Percentiles rank a stretch among this genome's conserved stretches.
These are phyloP conservation scores for Aspergillus felis DNA, from an alignment of 2,329 filamentous ascomycete genomes.

Conservation along the genomic window DNA sequence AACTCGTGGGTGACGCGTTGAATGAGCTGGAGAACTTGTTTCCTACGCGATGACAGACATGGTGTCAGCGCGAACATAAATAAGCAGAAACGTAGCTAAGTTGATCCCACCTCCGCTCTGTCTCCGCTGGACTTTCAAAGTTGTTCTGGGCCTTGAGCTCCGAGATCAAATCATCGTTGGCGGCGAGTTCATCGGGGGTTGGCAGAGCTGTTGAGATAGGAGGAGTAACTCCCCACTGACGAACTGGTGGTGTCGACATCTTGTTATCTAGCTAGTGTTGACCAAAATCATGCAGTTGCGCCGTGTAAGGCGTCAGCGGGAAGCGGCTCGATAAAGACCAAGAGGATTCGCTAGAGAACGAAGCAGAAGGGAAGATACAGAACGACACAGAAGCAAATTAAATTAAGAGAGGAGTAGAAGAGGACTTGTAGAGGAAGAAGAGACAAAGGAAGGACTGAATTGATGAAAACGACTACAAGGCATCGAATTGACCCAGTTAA, in stretches of 20 bases:
- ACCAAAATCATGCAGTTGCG: constrained; percentile 13
- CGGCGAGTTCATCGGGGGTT: constrained; percentile 69
- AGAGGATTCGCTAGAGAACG: background rate
- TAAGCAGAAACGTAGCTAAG: background rate
- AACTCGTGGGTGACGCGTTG: constrained; percentile 81
- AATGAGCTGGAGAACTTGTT: constrained; percentile 69
- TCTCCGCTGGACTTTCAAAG: constrained; percentile 80
- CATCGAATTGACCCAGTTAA: background rate
- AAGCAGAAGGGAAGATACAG: background rate
- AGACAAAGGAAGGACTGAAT: constrained; percentile 4
- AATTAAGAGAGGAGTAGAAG: constrained; percentile 3
- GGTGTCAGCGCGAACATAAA: constrained; percentile 8
- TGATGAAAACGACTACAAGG: background rate
- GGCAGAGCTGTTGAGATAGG: constrained; percentile 77
- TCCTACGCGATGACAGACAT: constrained; percentile 43
- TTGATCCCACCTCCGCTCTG: constrained; percentile 65
- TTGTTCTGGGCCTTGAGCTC: constrained; percentile 88
- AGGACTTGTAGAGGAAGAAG: constrained; percentile 3
- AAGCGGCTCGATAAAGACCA: background rate
- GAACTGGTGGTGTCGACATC: constrained; percentile 36
- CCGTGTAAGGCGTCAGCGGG: background rate
- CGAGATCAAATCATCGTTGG: constrained; percentile 73
- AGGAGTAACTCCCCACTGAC: constrained; percentile 71
- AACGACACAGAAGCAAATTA: background rate
- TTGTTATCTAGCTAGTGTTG: constrained; percentile 5